Percentiles rank a stretch among this genome's conserved stretches.
Evolutionary conservation across 305 asterid genomes (phyloP).

Genomic region (Ajuga reptans): DNA sequence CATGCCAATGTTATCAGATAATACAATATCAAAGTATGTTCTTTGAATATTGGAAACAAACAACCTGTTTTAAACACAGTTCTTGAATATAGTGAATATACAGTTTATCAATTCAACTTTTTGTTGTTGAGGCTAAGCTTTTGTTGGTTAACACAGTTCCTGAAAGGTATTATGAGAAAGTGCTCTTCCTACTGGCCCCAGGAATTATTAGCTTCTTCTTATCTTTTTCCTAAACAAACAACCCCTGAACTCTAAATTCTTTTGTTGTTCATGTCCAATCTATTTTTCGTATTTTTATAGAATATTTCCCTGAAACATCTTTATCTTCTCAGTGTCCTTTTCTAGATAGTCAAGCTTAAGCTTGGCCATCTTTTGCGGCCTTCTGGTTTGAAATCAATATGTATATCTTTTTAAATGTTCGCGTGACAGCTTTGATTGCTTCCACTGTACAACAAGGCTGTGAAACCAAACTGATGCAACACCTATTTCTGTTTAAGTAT

Average conservation of each 20-base stretch:
- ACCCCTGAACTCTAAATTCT: not conserved
- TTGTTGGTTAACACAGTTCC: not conserved
- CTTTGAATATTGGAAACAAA: not conserved
- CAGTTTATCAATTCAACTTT: not conserved
- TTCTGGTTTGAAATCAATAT: not conserved
- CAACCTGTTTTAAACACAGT: not conserved
- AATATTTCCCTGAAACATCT: not conserved
- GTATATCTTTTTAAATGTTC: not conserved
- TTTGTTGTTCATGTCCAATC: not conserved
- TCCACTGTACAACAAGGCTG: not conserved
- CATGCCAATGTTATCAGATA: not conserved
- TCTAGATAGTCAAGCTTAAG: not conserved
- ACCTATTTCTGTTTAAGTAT: not conserved
- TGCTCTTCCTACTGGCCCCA: not conserved
- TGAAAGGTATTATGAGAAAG: not conserved
- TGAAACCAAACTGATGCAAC: not conserved
- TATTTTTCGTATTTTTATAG: not conserved
- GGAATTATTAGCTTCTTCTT: not conserved
- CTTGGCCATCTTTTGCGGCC: not conserved
- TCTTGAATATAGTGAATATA: not conserved
- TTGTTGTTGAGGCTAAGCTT: not conserved
- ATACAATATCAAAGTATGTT: not conserved
- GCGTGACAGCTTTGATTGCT: not conserved
- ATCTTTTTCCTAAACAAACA: not conserved
- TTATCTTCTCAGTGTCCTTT: constrained; percentile 1